phyloP scores from a whole-genome alignment of 306 rosid species.

The Trichosanthes cucumerina region DNA sequence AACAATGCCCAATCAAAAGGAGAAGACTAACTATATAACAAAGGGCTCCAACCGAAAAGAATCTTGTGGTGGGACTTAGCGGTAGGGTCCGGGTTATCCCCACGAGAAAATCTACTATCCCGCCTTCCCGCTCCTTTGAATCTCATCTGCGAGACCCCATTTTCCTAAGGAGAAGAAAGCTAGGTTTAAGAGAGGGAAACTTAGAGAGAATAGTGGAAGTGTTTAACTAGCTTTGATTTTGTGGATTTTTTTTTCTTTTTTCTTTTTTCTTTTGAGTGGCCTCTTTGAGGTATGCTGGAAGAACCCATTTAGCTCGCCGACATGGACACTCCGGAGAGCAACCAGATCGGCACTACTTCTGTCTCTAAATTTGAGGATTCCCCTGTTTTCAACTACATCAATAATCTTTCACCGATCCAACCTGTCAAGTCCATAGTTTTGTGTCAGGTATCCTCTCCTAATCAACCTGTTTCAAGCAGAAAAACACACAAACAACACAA shows the following conservation, averaged over 20 bases:
- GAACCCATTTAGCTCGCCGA: constrained; percentile 5
- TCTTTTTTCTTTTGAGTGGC: background rate
- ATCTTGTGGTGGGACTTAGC: constrained; percentile 15
- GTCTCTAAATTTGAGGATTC: constrained; percentile 68
- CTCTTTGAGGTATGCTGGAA: background rate
- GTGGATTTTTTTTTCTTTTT: background rate
- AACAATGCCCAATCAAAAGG: background rate
- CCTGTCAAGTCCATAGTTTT: constrained; percentile 60
- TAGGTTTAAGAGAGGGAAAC: constrained; percentile 10
- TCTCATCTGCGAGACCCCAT: constrained; percentile 23
- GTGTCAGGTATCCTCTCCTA: too few species aligned
- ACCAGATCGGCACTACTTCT: constrained; percentile 57
- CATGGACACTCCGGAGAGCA: constrained; percentile 87
- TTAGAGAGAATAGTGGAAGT: background rate
- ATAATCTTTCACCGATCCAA: constrained; percentile 74
- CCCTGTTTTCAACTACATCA: constrained; percentile 69
- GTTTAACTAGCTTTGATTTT: background rate
- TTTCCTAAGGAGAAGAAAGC: constrained; percentile 11
- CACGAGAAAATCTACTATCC: constrained; percentile 39
- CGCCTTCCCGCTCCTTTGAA: constrained; percentile 52
- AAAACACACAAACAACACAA: too few species aligned
- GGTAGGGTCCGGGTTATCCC: constrained; percentile 51
- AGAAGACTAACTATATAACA: background rate
- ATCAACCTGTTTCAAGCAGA: too few species aligned
- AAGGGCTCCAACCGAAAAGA: background rate